Evolutionary conservation across 129 eudicot genomes (phyloP), one percentile per base, ranked within the genome.

Genomic region (Artemisia annua): DNA sequence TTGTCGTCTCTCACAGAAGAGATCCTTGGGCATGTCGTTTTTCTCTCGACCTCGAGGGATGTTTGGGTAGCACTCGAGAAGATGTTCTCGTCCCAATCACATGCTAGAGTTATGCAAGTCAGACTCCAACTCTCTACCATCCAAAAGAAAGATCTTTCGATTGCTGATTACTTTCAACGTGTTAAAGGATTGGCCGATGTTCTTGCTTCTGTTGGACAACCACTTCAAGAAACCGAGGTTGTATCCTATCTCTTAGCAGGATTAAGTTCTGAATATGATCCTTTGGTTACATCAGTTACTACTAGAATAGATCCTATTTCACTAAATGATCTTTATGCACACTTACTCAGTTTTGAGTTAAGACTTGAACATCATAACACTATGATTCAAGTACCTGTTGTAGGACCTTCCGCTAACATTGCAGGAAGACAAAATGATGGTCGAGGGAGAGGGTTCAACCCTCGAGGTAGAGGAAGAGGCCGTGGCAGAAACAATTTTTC

Each of bases 311-410:
- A 50, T 50, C 55, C 16, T 50, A 50, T 50, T 50, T 50, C 55
- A 50, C 55, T 50, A 2, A 11, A 50, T 50, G 55, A 50, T 50
- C 55, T 50, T 1, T 50, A 50, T 50, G 16, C 55, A 11, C 55
- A 50, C n/a, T n/a, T 50, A 50, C n/a, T 50, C 3, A 11, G 55
- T 12, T 50, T 50, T 50, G 55, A 50, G n/a, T 50, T 12, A n/a
- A 50, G 55, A 10, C 55, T 50, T 50, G 55, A 50, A 50, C 55
- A 50, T 50, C 55, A 50, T 50, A 50, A 50, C 55, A 50, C 55
- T 3, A 50, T 50, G 55, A 50, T 50, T 50, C 55, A 50, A 50
- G 55, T 50, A 50, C 55, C 16, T 50, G 5, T 50, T 50, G 55
- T 50, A 50, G 55, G 55, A 11, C 5, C 55, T 50, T 50, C 55